Conservation (phyloP, 306 rosid species). For the Acacia crassicarpa region DNA sequence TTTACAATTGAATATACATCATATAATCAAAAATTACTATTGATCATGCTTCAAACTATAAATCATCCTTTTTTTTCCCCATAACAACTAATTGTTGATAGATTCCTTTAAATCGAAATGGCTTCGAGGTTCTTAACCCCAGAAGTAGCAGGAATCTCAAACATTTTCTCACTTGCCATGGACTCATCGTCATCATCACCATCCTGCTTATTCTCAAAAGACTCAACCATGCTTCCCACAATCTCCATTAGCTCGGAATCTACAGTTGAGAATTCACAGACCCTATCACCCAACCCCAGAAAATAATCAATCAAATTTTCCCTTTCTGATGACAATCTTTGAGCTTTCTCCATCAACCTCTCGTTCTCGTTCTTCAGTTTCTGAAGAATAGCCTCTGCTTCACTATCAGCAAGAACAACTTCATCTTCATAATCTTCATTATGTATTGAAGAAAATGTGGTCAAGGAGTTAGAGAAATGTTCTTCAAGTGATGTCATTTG, state of each 20-base stretch:
- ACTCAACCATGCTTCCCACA: conserved; percentile 51
- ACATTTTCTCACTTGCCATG: conserved; percentile 47
- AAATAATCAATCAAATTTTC: conserved; percentile 52
- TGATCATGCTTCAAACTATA: conserved; percentile 28
- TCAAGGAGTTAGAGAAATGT: conserved; percentile 47
- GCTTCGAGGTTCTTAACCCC: conserved; percentile 53
- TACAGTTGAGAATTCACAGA: conserved; percentile 47
- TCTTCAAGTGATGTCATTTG: conserved; percentile 51
- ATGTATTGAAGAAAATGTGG: conserved; percentile 49
- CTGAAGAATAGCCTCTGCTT: conserved; percentile 47
- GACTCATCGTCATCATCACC: conserved; percentile 36
- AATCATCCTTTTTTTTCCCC: neutral
- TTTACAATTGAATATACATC: conserved; percentile 14
- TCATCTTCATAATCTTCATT: conserved; percentile 64
- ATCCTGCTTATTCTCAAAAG: conserved; percentile 32
- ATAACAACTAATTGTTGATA: conserved; percentile 46
- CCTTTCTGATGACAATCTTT: conserved; percentile 56
- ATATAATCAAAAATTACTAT: conserved; percentile 24
- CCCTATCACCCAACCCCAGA: conserved; percentile 45
- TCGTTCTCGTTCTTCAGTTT: conserved; percentile 56
- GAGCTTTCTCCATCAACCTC: conserved; percentile 46
- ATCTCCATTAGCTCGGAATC: conserved; percentile 60
- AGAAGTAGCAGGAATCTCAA: conserved; percentile 41
- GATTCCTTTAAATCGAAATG: conserved; percentile 65
- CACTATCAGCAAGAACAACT: conserved; percentile 3